These are phyloP conservation scores for Dimargaris xerosporica DNA, from an alignment of 192 early-diverging fungal genomes.

Conservation along the genomic window DNA sequence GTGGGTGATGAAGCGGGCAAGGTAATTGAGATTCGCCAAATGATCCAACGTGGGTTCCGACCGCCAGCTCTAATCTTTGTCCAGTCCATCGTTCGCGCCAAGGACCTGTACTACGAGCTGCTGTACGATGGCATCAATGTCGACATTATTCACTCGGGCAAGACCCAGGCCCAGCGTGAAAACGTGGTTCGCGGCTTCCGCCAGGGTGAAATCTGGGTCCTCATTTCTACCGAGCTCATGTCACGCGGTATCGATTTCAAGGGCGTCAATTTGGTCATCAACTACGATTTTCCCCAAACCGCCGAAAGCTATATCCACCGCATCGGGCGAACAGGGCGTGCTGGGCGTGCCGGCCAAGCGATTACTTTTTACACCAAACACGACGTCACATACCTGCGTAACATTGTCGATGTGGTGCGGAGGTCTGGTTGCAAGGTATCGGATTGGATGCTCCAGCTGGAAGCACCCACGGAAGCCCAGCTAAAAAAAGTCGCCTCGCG, in stretches of 20 bases:
- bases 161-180: conserved; percentile 88
- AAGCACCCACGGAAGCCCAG: conserved; percentile 41
- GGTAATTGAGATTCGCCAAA: conserved; percentile 77
- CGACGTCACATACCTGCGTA: conserved; percentile 75
- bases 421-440: conserved; percentile 90
- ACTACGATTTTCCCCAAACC: conserved; percentile 95
- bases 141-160: conserved; percentile 94
- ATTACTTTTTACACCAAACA: conserved; percentile 93
- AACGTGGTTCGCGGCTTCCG: conserved; percentile 78
- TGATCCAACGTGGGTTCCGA: conserved; percentile 61
- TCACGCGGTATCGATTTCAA: conserved; percentile 98
- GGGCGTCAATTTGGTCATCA: conserved; percentile 92
- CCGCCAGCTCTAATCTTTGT: conserved; percentile 94
- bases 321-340: conserved; percentile 97
- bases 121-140: conserved; percentile 96
- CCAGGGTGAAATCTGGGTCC: conserved; percentile 78
- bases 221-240: conserved; percentile 95
- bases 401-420: conserved; percentile 93
- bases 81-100: conserved; percentile 93
- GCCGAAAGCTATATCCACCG: conserved; percentile 90
- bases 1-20: conserved; percentile 92
- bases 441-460: conserved; percentile 92
- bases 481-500: neutral
- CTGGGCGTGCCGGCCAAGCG: conserved; percentile 75
- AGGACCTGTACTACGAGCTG: conserved; percentile 90